Evolutionary conservation across 2,329 filamentous ascomycete genomes (phyloP), one percentile per base, ranked within the genome.

Genomic region (Sarocladium strictum): DNA sequence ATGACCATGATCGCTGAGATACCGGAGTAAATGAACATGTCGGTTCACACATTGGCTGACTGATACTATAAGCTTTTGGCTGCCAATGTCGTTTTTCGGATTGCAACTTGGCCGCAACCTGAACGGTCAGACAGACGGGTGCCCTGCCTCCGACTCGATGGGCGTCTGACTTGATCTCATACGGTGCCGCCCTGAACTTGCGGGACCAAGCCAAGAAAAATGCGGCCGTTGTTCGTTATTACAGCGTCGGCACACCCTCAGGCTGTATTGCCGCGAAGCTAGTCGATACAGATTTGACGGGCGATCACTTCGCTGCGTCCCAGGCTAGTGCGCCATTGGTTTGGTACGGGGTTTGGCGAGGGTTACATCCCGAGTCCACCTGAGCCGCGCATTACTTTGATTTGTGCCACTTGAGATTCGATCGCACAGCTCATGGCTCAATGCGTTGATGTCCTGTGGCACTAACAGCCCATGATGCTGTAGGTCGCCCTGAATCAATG

Each of bases 311-410:
- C 21, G 24, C 26, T 32, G 47, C 26, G 35, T 23, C 47, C 47
- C 17, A 24, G 19, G 19, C 27, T 51, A 51, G 24, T 10, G 47
- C 23, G 47, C 47, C 47, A 51, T 51, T 32, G 27, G 27, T 19
- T 33, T 51, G 47, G 47, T 51, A 51, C 47, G 29, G 26, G 29
- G n/a, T 23, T 51, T 29, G 17, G 17, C 47, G 47, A 51, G 47
- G 43, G 47, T 51, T 51, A 33, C 47, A 51, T 51, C 47, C 47
- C 47, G 47, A 51, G 26, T 51, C 27, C 43, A 32, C 47, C 35
- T 23, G 27, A 51, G 24, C 14, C 27, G 29, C n/a, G 24, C 26
- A 17, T 49, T 24, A 10, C 43, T 49, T 49, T 3, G 24, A n/a
- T 38, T 14, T 15, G 6, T 38, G 35, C 35, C 35, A 5, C 15